Conservation (phyloP, 106 monocot genomes). For the Dendrobium officinale region DNA sequence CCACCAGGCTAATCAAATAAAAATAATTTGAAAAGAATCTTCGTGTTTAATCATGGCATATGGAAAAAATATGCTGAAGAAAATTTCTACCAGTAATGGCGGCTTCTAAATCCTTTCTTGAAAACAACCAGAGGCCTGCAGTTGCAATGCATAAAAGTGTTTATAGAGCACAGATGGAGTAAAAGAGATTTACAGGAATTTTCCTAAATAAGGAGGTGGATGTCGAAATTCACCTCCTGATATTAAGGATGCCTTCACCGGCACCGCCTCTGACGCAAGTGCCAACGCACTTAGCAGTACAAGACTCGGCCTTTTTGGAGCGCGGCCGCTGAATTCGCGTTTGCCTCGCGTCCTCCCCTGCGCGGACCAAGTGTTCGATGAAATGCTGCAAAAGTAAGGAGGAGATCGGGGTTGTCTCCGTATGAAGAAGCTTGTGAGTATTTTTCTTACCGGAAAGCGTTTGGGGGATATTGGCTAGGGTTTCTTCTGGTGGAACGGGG, state of each 20-base stretch:
- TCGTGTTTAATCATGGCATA: background rate
- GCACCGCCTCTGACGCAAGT: slow-evolving; percentile 85
- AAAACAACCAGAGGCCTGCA: slow-evolving; percentile 91
- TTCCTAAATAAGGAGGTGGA: no score
- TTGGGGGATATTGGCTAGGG: slow-evolving; percentile 64
- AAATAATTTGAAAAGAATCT: background rate
- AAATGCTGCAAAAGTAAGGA: background rate
- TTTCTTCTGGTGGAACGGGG: slow-evolving; percentile 21
- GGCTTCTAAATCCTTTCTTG: slow-evolving; percentile 79
- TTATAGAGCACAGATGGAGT: background rate
- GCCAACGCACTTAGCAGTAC: slow-evolving; percentile 70
- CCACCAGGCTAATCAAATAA: slow-evolving; percentile 50
- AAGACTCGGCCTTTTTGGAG: slow-evolving; percentile 65
- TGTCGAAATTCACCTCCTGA: slow-evolving; percentile 45
- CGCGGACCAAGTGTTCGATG: background rate
- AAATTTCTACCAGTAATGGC: slow-evolving; percentile 70
- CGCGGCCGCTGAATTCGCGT: slow-evolving; percentile 70
- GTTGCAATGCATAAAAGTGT: background rate
- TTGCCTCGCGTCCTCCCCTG: slow-evolving; percentile 42
- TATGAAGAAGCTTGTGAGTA: background rate
- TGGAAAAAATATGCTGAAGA: background rate
- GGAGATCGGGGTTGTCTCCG: background rate
- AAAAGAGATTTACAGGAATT: background rate
- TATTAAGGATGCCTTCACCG: slow-evolving; percentile 83
- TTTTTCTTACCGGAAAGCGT: slow-evolving; percentile 55